phyloP scores from a whole-genome alignment of 768 basidiomycete species.

The Suillus spraguei region DNA sequence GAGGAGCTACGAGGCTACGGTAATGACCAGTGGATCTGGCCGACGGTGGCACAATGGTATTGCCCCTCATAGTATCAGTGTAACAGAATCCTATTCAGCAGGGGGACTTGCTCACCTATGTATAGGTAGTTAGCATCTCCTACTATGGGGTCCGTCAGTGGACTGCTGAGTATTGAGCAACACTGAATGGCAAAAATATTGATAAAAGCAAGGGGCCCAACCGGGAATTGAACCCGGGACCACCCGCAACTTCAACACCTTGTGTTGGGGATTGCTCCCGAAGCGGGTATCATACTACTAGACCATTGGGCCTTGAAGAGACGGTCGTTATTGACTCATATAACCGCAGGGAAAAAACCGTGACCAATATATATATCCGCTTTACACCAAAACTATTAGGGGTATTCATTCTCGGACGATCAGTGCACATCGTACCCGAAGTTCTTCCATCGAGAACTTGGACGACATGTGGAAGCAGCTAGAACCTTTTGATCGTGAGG shows the following conservation, averaged over 20 bases:
- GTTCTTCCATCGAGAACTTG: not conserved
- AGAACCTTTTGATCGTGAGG: not conserved
- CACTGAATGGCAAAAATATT: not conserved
- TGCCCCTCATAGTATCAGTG: no score
- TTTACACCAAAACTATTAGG: no score
- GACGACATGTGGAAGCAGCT: not conserved
- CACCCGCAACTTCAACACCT: conserved; percentile 43
- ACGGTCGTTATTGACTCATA: not conserved
- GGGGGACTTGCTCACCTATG: no score
- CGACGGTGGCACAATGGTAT: no score
- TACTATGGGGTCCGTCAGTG: not conserved
- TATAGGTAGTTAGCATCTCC: no score
- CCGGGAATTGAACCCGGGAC: conserved; percentile 64
- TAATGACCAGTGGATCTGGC: not conserved
- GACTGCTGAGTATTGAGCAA: not conserved
- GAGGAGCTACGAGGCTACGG: not conserved
- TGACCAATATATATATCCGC: no score
- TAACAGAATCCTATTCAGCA: no score
- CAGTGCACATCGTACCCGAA: not conserved
- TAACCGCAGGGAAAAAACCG: not conserved
- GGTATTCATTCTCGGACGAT: not conserved
- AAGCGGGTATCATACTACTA: conserved; percentile 59
- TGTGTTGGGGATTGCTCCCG: conserved; percentile 34
- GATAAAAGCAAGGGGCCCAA: conserved; percentile 40
- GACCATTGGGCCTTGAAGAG: conserved; percentile 45